Conservation (phyloP, 169 alveolate genomes). For the Plasmodium gaboni region DNA sequence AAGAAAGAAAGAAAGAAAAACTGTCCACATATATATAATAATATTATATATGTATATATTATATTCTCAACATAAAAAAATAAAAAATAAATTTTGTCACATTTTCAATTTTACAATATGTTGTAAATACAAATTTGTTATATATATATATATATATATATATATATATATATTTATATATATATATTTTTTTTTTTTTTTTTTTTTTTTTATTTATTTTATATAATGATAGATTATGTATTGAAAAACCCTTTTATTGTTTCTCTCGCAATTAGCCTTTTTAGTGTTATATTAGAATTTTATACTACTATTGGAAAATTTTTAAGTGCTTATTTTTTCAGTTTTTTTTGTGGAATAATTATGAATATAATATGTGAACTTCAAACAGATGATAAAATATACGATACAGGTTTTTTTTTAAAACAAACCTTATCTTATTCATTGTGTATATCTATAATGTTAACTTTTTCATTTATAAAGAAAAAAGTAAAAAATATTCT, state of each 20-base stretch:
- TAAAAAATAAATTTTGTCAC: too few species aligned
- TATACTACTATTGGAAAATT: conserved; percentile 4
- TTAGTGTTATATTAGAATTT: conserved; percentile 19
- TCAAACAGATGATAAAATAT: conserved; percentile 18
- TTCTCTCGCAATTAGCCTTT: conserved; percentile 20
- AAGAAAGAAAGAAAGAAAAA: too few species aligned
- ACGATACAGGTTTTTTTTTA: conserved; percentile 16
- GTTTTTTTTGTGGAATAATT: conserved; percentile 38
- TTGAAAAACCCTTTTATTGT: conserved; percentile 3
- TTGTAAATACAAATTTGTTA: too few species aligned
- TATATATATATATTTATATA: background rate
- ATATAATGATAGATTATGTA: conserved; percentile 4
- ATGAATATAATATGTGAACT: conserved; percentile 32
- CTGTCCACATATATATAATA: too few species aligned
- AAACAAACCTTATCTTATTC: conserved; percentile 34
- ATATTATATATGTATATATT: too few species aligned
- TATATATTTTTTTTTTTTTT: conserved; percentile 1
- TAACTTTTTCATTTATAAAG: conserved; percentile 39
- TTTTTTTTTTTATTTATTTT: background rate
- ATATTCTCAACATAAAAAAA: too few species aligned
- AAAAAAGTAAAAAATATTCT: conserved; percentile 12
- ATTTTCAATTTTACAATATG: too few species aligned
- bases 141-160: background rate
- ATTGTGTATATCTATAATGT: conserved; percentile 46
- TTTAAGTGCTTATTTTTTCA: conserved; percentile 17